These are phyloP conservation scores for Corymbia calophylla DNA, from an alignment of 441 rosid genomes.

Conservation along the genomic window DNA sequence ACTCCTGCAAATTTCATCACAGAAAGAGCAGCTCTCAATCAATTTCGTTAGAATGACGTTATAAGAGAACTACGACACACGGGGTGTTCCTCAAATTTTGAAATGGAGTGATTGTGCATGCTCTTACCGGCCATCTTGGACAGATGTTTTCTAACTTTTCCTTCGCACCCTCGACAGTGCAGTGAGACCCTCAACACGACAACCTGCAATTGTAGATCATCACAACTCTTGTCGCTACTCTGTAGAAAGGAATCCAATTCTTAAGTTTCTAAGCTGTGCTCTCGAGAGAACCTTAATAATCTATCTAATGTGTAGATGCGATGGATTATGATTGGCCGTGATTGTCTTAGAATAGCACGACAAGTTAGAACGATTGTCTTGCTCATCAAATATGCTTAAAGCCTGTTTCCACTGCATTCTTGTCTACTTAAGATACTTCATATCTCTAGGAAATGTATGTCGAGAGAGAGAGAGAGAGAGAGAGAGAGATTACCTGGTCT, in stretches of 20 bases:
- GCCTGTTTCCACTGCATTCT: background rate
- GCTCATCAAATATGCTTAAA: background rate
- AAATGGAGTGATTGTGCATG: background rate
- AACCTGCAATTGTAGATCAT: background rate
- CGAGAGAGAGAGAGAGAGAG: background rate
- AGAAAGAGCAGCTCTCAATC: background rate
- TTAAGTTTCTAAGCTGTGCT: background rate
- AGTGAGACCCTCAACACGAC: background rate
- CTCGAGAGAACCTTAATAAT: background rate
- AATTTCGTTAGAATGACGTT: background rate
- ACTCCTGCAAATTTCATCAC: conserved; percentile 38
- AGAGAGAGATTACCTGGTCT: background rate
- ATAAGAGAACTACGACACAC: background rate
- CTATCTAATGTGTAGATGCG: background rate
- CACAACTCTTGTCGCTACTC: background rate
- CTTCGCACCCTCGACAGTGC: background rate
- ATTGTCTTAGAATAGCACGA: background rate
- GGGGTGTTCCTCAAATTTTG: background rate
- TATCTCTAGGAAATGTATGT: background rate
- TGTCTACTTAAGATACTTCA: background rate
- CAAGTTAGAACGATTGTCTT: background rate
- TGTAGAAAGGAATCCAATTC: background rate
- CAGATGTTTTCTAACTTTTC: background rate
- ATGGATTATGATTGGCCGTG: background rate
- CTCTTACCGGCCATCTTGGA: background rate